Base-by-base conservation (phyloP, 768 basidiomycete genomes). In the Cubamyces lactineus region DNA sequence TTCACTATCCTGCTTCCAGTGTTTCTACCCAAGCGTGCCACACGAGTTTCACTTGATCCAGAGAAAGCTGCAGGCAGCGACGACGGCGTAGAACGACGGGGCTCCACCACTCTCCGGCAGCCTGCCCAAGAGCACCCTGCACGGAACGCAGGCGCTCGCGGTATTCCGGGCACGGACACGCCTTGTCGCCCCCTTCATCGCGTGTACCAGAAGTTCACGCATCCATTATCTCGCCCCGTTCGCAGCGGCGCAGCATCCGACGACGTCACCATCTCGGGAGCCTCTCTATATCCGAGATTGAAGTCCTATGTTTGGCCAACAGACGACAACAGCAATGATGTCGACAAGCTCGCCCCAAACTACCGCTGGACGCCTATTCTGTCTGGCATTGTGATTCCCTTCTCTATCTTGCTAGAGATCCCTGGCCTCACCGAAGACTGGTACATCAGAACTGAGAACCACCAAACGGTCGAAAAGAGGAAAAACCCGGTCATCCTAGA, bases 321-420 rank as follows among this genome's bases (percentile, higher is more conserved):
- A 9, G 57, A 55, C 38, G 51, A 58, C 46, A 40, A 63, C 15
- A 50, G 26, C 15, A 28, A 43, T 39, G 52, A 58, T 52, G 28
- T 63, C 7, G 62, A 63, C 26, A 49, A 43, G 21, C 81, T 78
- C 58, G 69, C 82, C 30, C 86, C 87, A 23, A 82, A 83, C 53
- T 88, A 87, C 69, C 85, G 91, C 17, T 76, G 76, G 53, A 74
- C 84, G 5, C 89, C 89, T 0, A 86, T 91, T 43, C 59, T 91
- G 9, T 85, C 89, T 15, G 88, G 87, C 19, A 78, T 88, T 42
- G 71, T 86, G 62, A 84, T 90, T 40, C 88, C 90, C 0, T 91
- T 94, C 67, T 83, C 87, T 17, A 89, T 93, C 51, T 79, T 94
- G n/a, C 78, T 94, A 30, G 88, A 89, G 67, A 90, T 94, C 28